Base-by-base conservation (phyloP, 139 green algal species). In the Chlorella sp. region DNA sequence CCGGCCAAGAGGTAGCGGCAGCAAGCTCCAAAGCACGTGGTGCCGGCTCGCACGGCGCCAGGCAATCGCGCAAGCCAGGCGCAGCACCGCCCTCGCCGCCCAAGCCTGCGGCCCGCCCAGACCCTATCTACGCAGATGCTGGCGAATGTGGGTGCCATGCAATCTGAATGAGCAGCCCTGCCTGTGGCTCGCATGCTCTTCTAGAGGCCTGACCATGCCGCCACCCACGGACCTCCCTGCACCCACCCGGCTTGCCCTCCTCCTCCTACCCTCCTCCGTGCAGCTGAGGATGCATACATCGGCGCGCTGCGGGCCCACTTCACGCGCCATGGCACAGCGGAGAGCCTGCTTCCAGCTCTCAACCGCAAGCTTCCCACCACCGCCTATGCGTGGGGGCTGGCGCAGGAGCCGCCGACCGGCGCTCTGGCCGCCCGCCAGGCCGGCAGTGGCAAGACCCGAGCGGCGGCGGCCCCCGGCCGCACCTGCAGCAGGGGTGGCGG, bases 91-190 rank as follows among this genome's bases (percentile, higher is more conserved):
- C n/a, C n/a, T n/a, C n/a, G n/a, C 21, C 17, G 48, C 48, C 67
- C 48, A 12, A 91, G 67, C 43, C 90, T 91, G 42, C 87, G 83
- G 2, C 85, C 88, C 36, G 83, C 86, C 15, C 88, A 87, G 6
- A 91, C 75, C 27, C 88, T 87, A 36, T 93, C 48, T 40, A 93
- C 88, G 7, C 90, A 41, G 5, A 92, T 58, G 15, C 33, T 51
- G n/a, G 46, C 17, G 46, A 55, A 17, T 14, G 17, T 14, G 14
- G 46, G 14, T 27, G 46, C 14, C 46, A 55, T 17, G 17, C 46
- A 17, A 17, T 55, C 46, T 14, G 46, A 55, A 14, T 27, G 46
- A 17, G 17, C 17, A 17, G 14, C 17, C 17, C 46, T 55, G 17
- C 14, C 14, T 17, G 17, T 17, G 17, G 46, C 14, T 27, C 14